These are phyloP conservation scores for Leishmania amazonensis DNA, from an alignment of 208 protist species.

Conservation along the genomic window DNA sequence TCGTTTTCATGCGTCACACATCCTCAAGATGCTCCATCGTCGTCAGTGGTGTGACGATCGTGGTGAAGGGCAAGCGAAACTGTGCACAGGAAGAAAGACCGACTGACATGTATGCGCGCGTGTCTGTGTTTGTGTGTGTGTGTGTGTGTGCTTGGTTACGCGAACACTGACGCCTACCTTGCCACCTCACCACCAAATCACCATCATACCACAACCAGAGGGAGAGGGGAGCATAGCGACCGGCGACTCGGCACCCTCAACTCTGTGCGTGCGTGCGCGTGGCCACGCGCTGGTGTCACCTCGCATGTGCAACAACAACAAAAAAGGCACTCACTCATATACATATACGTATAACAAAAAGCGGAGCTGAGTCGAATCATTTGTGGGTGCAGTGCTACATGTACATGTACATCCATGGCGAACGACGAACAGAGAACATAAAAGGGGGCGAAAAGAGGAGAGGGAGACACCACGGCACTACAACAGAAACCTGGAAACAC, in stretches of 20 bases:
- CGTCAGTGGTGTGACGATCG: neutral
- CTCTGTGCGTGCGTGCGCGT: neutral
- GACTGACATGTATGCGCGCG: neutral
- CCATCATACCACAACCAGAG: neutral
- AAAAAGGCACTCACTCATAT: neutral
- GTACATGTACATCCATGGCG: conserved; percentile 1
- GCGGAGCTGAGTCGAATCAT: neutral
- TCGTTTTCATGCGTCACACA: neutral
- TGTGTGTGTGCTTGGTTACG: neutral
- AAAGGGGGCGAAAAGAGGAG: neutral
- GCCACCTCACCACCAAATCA: neutral
- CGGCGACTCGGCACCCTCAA: neutral
- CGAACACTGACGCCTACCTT: neutral
- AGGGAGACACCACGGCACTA: neutral
- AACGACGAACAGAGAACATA: neutral
- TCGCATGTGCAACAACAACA: neutral
- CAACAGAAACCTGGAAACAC: neutral
- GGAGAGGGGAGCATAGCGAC: neutral
- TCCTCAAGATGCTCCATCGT: neutral
- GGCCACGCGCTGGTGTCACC: neutral
- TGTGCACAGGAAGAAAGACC: neutral
- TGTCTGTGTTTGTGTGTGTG: neutral
- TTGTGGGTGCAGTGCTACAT: neutral
- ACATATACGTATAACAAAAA: neutral
- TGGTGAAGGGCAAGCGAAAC: neutral